Percentiles rank a stretch among this genome's conserved stretches.
Evolutionary conservation across 2,329 filamentous ascomycete genomes (phyloP).

Genomic region (Sarocladiaceae sp.): DNA sequence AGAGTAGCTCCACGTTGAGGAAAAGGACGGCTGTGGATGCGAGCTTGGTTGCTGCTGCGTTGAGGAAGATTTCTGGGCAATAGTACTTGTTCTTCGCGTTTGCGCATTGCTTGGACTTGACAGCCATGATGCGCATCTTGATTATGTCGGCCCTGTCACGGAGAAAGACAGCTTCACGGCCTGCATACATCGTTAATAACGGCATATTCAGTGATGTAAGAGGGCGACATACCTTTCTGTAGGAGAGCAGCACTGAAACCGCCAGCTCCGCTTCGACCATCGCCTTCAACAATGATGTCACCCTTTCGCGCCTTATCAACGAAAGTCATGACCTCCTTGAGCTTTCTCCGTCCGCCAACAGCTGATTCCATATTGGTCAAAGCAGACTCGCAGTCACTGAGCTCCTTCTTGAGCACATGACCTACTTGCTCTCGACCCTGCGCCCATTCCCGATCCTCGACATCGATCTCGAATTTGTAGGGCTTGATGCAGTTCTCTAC

Average conservation of each 20-base stretch:
- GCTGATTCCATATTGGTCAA: conserved; percentile 67
- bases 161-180: conserved; percentile 88
- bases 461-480: conserved; percentile 96
- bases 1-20: conserved; percentile 91
- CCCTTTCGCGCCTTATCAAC: conserved; percentile 86
- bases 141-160: conserved; percentile 86
- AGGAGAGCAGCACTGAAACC: conserved; percentile 87
- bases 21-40: conserved; percentile 94
- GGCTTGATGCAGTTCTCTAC: conserved; percentile 99
- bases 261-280: conserved; percentile 77
- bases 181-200: conserved; percentile 34
- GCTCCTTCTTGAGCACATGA: conserved; percentile 76
- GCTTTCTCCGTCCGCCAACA: conserved; percentile 76
- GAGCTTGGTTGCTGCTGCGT: conserved; percentile 90
- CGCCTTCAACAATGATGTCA: conserved; percentile 77
- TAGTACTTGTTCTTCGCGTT: conserved; percentile 86
- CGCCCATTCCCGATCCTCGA: conserved; percentile 84
- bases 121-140: conserved; percentile 79
- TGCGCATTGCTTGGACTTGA: conserved; percentile 86
- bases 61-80: conserved; percentile 96
- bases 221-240: conserved; percentile 58
- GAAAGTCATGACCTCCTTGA: conserved; percentile 84
- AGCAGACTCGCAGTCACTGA: conserved; percentile 76
- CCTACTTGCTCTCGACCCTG: conserved; percentile 78
- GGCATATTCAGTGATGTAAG: not conserved